Evolutionary conservation across 2,329 filamentous ascomycete species (phyloP), one percentile per base, ranked within the genome.

Genomic region (Cytospora piceicola): DNA sequence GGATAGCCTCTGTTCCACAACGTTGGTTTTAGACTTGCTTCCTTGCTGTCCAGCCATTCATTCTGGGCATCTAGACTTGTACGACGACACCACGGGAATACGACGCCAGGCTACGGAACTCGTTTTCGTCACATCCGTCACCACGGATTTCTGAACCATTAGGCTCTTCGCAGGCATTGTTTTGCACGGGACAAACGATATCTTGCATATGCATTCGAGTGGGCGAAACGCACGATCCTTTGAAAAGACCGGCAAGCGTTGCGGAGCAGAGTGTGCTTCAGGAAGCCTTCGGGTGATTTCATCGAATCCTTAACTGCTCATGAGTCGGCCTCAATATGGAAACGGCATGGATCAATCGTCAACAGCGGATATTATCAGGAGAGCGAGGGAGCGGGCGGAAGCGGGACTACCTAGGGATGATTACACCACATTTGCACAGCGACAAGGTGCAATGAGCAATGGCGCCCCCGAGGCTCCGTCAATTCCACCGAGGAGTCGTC

Each of bases 321-420:
- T 86, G 85, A 86, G 80, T 82, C 80, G 78, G 75, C 72, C 74
- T 72, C 80, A 85, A 80, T 76, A 86, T 85, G 84, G 80, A 77
- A 80, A 76, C 75, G 77, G 77, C 70, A 82, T 82, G 82, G 83
- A 85, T 69, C 77, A 77, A 75, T 73, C 77, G 71, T 72, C 76
- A 68, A 73, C 71, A 75, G 79, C 75, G 71, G 82, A 82, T 72
- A 85, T 85, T 67, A 80, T 85, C 71, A 82, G 75, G 75, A 81
- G 80, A 73, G 85, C 84, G 49, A 82, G 85, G 74, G 84, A 87
- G 74, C 79, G 79, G 69, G 81, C 81, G 64, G 78, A 80, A 71
- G 79, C 78, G 67, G 81, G 80, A 42, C 65, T 73, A 49, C 73
- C 74, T 32, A 74, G 75, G 34, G 75, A 75, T 61, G 70, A 72